Base-by-base conservation (phyloP, 108 stramenopile species). In the Bacterosira constricta region DNA sequence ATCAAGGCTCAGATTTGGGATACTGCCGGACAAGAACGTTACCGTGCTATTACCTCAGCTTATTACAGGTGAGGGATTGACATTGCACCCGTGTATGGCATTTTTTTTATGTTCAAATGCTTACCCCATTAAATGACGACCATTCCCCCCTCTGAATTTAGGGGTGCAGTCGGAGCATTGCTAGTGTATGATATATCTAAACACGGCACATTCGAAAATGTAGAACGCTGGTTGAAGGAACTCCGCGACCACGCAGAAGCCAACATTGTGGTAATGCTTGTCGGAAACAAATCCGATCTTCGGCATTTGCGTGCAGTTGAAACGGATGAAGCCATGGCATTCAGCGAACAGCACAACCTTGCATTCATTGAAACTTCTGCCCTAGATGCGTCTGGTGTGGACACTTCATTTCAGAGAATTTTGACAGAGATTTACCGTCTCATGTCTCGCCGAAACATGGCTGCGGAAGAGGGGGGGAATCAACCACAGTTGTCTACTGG, bases 1-100 rank as follows among this genome's bases (percentile, higher is more conserved):
- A 94, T 96, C 77, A 97, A 99, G 88, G 94, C 97, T 20, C 98
- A 99, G 47, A 99, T 99, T 58, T 99, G 98, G 98, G 98, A 99
- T 79, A 99, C 97, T 6, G 98, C 98, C 23, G 98, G 98, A 21
- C 98, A 98, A 66, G 98, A 98, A 62, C 90, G 98, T 31, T 99
- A 99, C 77, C 92, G 99, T 66, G 96, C 97, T 12, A 97, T 99
- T 65, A 98, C 99, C 32, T 91, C 90, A 6, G 97, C 98, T 8
- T 97, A 97, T 77, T 97, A 97, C 77, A 75, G 94, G 61, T 86
- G 87, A 46, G 91, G 70, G 34, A 81, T 82, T 38, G 69, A 71
- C 12, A 68, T 70, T 30, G 70, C 74, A n/a, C n/a, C n/a, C n/a
- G n/a, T n/a, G n/a, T n/a, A n/a, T n/a, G n/a, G n/a, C n/a, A n/a